A percentile compares a stretch with the other conserved stretches of the same genome.
Evolutionary conservation across 2,329 filamentous ascomycete species (phyloP).

Genomic region (Verticillium longisporum): DNA sequence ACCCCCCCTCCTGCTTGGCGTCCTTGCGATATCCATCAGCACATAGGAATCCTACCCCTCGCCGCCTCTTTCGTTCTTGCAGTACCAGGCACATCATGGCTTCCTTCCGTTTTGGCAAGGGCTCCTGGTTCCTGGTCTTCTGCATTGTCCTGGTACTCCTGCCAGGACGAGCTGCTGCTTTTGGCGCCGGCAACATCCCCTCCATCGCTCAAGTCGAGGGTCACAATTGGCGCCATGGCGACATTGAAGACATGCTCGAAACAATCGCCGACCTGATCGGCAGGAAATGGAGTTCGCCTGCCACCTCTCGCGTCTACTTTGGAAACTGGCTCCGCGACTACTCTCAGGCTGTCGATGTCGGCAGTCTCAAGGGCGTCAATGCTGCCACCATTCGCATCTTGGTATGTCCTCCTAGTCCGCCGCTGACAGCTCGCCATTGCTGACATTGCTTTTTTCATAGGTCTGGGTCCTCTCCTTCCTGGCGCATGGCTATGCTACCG

Average conservation of each 20-base stretch:
- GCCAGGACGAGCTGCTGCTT: slow-evolving; percentile 50
- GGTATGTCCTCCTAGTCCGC: slow-evolving; percentile 26
- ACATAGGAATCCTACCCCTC: neutral
- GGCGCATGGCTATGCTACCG: slow-evolving; percentile 78
- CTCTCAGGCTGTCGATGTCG: slow-evolving; percentile 76
- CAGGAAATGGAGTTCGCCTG: slow-evolving; percentile 78
- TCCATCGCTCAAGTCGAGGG: slow-evolving; percentile 55
- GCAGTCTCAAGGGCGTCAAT: slow-evolving; percentile 71
- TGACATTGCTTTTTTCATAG: slow-evolving; percentile 19
- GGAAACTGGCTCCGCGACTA: slow-evolving; percentile 65
- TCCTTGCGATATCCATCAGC: neutral
- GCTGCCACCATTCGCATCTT: slow-evolving; percentile 72
- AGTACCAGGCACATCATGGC: slow-evolving; percentile 31
- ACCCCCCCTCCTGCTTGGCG: neutral
- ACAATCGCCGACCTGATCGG: slow-evolving; percentile 70
- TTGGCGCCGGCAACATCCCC: slow-evolving; percentile 68
- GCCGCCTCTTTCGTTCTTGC: neutral
- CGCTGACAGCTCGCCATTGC: neutral
- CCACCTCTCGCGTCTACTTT: slow-evolving; percentile 74
- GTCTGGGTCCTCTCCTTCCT: slow-evolving; percentile 78
- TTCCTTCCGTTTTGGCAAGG: slow-evolving; percentile 36
- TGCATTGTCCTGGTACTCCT: slow-evolving; percentile 49
- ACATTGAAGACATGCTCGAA: slow-evolving; percentile 78
- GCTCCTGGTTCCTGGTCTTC: slow-evolving; percentile 44
- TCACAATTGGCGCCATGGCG: slow-evolving; percentile 65